Evolutionary conservation across 163 green algal genomes (phyloP).

Genomic region (Botryococcus braunii): DNA sequence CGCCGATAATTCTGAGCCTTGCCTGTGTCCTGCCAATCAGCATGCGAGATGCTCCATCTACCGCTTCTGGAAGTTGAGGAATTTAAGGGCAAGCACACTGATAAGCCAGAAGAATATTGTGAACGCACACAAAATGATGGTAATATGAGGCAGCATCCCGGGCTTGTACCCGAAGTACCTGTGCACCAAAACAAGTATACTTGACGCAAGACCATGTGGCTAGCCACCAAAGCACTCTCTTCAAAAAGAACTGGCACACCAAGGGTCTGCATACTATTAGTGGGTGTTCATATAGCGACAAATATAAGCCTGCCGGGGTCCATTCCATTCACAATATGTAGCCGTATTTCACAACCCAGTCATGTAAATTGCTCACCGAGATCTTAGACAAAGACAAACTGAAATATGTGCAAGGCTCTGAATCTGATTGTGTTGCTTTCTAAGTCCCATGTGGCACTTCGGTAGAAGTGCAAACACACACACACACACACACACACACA

Average conservation of each 20-base stretch:
- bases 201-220: neutral
- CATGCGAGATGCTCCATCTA: too few relatives aligned
- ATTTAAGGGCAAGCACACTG: neutral
- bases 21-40: too few relatives aligned
- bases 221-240: neutral
- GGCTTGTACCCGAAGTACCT: constrained; percentile 5
- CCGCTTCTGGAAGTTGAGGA: too few relatives aligned
- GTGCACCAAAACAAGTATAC: neutral
- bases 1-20: too few relatives aligned
- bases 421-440: too few relatives aligned
- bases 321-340: neutral
- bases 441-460: too few relatives aligned
- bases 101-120: constrained; percentile 2
- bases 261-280: neutral
- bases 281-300: neutral
- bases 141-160: neutral
- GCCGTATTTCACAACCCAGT: neutral
- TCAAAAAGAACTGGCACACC: neutral
- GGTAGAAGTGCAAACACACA: too few relatives aligned
- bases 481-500: too few relatives aligned
- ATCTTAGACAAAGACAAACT: too few relatives aligned
- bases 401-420: too few relatives aligned
- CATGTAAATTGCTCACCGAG: too few relatives aligned
- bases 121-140: constrained; percentile 1
- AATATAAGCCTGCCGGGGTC: neutral